These are phyloP conservation scores for Erysimum cheiri DNA, from an alignment of 441 rosid species.

Conservation along the genomic window DNA sequence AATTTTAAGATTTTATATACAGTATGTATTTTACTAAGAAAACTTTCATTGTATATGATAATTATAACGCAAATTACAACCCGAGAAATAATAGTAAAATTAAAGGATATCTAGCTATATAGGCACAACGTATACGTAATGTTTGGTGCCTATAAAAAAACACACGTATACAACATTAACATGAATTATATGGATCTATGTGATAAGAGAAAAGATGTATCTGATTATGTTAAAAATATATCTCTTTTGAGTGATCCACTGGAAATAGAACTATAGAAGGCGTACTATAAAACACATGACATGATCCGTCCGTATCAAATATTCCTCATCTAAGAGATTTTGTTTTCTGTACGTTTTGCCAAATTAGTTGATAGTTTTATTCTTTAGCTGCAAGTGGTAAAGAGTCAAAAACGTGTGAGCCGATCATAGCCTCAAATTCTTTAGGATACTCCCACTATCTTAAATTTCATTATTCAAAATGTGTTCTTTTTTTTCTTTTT, in stretches of 20 bases:
- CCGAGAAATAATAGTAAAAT: not conserved
- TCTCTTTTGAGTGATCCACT: constrained; percentile 2
- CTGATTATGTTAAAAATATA: not conserved
- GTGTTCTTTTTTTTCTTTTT: not conserved
- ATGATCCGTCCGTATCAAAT: constrained; percentile 10
- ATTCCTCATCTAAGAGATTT: constrained; percentile 16
- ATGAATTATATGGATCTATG: not conserved
- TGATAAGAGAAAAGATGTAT: not conserved
- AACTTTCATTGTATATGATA: not conserved
- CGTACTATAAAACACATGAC: not conserved
- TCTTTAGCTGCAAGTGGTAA: not conserved
- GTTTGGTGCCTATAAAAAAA: not conserved
- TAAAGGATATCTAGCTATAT: not conserved
- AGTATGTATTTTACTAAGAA: not conserved
- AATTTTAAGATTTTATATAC: constrained; percentile 8
- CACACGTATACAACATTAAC: not conserved
- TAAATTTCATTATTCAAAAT: not conserved
- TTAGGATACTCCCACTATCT: not conserved
- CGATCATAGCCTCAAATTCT: constrained; percentile 6
- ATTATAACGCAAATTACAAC: not conserved
- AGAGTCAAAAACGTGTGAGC: constrained; percentile 5
- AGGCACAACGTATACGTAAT: not conserved
- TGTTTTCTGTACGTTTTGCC: constrained; percentile 5
- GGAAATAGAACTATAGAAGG: not conserved
- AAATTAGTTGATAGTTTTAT: constrained; percentile 3